phyloP scores from a whole-genome alignment of 2,329 filamentous ascomycete genomes.

The Onygenales sp. region DNA sequence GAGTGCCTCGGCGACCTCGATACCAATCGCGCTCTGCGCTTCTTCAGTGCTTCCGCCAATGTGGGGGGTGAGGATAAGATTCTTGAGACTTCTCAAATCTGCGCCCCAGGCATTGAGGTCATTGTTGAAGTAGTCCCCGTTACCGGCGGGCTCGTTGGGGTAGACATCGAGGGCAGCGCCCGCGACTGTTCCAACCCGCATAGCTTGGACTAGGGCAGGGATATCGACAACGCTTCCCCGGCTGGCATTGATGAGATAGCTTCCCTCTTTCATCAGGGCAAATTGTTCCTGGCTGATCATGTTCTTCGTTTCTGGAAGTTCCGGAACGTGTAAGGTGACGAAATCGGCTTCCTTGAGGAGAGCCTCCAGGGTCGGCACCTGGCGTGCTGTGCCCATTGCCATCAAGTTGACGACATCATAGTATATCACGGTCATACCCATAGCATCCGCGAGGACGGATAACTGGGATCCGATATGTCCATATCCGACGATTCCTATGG shows the following conservation, averaged over 20 bases:
- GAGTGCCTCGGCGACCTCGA: conserved; percentile 81
- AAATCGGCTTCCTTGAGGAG: conserved; percentile 80
- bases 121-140: conserved; percentile 89
- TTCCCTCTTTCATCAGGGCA: conserved; percentile 80
- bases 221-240: conserved; percentile 93
- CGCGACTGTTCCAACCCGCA: conserved; percentile 75
- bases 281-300: conserved; percentile 78
- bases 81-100: conserved; percentile 75
- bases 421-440: conserved; percentile 98
- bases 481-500: conserved; percentile 77
- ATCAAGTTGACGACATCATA: conserved; percentile 93
- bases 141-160: conserved; percentile 84
- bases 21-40: conserved; percentile 88
- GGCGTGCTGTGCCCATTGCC: conserved; percentile 78
- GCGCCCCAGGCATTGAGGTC: conserved; percentile 74
- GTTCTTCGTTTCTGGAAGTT: conserved; percentile 83
- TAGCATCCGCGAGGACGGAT: conserved; percentile 88
- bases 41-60: conserved; percentile 98
- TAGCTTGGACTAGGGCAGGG: conserved; percentile 77
- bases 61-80: conserved; percentile 91
- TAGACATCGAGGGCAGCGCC: conserved; percentile 96
- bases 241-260: conserved; percentile 93
- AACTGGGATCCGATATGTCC: conserved; percentile 95
- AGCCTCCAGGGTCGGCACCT: conserved; percentile 67
- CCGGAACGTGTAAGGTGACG: conserved; percentile 88